Conservation (phyloP, 2,329 filamentous ascomycete species). For the Westerdykella aurantiaca region DNA sequence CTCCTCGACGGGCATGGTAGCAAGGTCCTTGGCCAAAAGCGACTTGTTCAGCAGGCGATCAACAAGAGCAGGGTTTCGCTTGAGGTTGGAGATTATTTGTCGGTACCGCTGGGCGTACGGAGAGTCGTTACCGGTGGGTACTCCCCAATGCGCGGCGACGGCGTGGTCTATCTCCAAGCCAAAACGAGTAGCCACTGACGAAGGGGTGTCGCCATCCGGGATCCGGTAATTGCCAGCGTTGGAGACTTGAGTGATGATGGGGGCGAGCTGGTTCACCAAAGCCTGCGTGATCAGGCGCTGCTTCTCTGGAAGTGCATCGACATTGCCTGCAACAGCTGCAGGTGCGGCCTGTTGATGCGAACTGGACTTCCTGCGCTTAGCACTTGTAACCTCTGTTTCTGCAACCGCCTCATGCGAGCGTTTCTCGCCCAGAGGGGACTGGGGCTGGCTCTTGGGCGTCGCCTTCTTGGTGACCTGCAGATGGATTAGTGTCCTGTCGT, state of each 20-base stretch:
- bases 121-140: conserved; percentile 39
- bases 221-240: conserved; percentile 60
- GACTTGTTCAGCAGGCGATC: conserved; percentile 67
- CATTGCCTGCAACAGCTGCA: conserved; percentile 11
- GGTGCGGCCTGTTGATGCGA: conserved; percentile 18
- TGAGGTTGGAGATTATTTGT: conserved; percentile 77
- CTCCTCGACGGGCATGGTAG: conserved; percentile 83
- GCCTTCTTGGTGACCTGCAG: conserved; percentile 15
- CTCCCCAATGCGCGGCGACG: conserved; percentile 52
- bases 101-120: conserved; percentile 62
- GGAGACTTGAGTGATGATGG: conserved; percentile 60
- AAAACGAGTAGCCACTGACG: conserved; percentile 61
- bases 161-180: conserved; percentile 75
- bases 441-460: conserved; percentile 24
- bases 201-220: conserved; percentile 57
- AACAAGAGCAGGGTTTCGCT: conserved; percentile 75
- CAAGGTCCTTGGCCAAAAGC: conserved; percentile 68
- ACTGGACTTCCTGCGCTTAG: conserved; percentile 36
- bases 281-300: conserved; percentile 66
- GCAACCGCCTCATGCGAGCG: conserved; percentile 28
- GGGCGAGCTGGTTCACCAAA: conserved; percentile 62
- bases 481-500: conserved; percentile 6
- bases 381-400: conserved; percentile 28
- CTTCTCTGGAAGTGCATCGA: conserved; percentile 51
- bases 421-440: conserved; percentile 34